Evolutionary conservation across 495 filamentous ascomycete genomes (phyloP).

Genomic region (Hypoxylon fragiforme): DNA sequence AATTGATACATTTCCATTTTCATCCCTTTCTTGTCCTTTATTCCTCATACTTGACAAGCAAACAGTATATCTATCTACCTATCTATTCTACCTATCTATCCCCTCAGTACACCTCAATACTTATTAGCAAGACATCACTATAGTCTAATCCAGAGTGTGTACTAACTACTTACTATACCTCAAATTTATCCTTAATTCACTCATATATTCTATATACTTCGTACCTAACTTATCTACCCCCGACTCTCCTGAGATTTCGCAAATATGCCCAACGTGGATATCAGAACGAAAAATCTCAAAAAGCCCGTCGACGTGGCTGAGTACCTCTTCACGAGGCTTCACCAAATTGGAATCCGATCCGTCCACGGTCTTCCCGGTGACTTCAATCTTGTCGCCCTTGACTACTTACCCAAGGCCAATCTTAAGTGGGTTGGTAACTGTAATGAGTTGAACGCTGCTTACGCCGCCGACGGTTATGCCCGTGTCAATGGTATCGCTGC

Average conservation of each 20-base stretch:
- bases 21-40: too few relatives aligned
- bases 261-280: conserved; percentile 37
- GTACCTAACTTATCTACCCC: too few relatives aligned
- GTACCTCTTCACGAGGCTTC: conserved; percentile 71
- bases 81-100: neutral
- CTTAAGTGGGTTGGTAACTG: conserved; percentile 78
- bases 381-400: conserved; percentile 71
- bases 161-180: too few relatives aligned
- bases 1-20: too few relatives aligned
- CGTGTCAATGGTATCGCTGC: conserved; percentile 72
- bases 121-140: too few relatives aligned
- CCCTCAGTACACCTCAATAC: neutral
- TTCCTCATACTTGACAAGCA: too few relatives aligned
- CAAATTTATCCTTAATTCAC: too few relatives aligned
- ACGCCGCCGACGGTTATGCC: conserved; percentile 81
- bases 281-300: conserved; percentile 43
- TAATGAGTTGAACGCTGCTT: conserved; percentile 83
- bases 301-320: conserved; percentile 55
- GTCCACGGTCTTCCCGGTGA: conserved; percentile 77
- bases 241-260: neutral
- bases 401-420: conserved; percentile 64
- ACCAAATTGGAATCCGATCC: conserved; percentile 68
- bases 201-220: too few relatives aligned
- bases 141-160: too few relatives aligned
- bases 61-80: neutral